Base-by-base conservation (phyloP, 2,329 filamentous ascomycete species). In the Colletotrichum sidae region DNA sequence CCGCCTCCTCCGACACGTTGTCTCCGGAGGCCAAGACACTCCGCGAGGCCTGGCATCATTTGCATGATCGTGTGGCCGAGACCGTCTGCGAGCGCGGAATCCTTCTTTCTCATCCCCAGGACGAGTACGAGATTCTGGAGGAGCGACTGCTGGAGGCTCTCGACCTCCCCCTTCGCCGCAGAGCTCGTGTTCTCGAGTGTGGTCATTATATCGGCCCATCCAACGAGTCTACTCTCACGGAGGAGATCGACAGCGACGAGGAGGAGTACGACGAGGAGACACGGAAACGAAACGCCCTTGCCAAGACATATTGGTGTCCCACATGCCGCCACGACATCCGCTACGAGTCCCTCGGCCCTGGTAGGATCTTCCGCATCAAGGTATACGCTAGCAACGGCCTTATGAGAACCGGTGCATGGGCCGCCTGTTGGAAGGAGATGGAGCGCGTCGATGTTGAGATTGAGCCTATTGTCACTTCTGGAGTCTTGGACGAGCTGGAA, bases 391-490 rank as follows among this genome's bases (percentile, higher is more conserved):
- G 94, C 56, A 99, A 98, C 76, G 96, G 96, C 0, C 81, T 98
- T 52, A 97, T 99, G 93, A 88, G 90, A 64, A 90, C 93, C 6
- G 93, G 93, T 0, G 95, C 96, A 0, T 99, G 96, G 96, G 88
- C 88, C 5, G 94, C 94, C 2, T 95, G 93, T 64, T 99, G 95
- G 95, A 92, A 88, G 70, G 95, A 98, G 78, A 99, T 99, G 96
- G 96, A 99, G 79, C 88, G 95, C n/a, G 93, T 98, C 0, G 96
- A 99, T 73, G 92, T 97, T 2, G 95, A 98, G 77, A 88, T 99
- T 56, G 88, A 92, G 71, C 92, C 96, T 4, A 86, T 90, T 72
- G 84, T 94, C 10, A 86, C 88, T 15, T 76, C 86, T 0, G 78
- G 82, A 1, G 74, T 90, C 11, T 38, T 69, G 8, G 83, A 84